Evolutionary conservation across 257 asterid genomes (phyloP), one percentile per base, ranked within the genome.

Genomic region (Orobanche coerulescens): DNA sequence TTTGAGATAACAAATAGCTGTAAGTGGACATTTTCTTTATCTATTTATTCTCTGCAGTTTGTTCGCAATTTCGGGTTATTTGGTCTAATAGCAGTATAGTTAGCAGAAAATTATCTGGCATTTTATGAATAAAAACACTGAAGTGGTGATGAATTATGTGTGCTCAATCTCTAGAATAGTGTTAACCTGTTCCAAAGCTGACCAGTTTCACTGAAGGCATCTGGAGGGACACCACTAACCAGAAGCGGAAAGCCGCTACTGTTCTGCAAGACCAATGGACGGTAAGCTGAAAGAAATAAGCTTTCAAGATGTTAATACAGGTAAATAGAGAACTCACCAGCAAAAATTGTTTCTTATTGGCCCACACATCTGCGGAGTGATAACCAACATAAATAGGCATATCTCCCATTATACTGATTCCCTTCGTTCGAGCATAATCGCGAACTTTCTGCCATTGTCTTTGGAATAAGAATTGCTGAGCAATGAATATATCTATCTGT

Each of bases 311-410:
- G 47, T 50, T 64, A n/a, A 53, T 6, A 59, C 42, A 57, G 58
- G 76, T n/a, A n/a, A n/a, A n/a, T n/a, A n/a, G 65, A 67, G 59
- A 61, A 62, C 93, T 79, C 59, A 86, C 98, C 83, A 93, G 85
- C 68, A 84, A 74, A 83, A 93, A 93, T 0, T 86, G 95, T 70
- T 83, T 88, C 87, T 72, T 89, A 72, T 89, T 81, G 68, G 97
- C 97, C 98, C 98, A 93, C 66, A 93, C 98, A 80, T 93, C 98
- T 49, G 98, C 95, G 77, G 97, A 89, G 64, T 93, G 95, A 82
- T 93, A 89, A 70, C 95, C 97, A 73, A 93, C 96, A 76, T 93
- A 93, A 39, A 93, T 93, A 23, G 98, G 97, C 98, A 93, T 93
- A 78, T 93, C 98, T 73, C 98, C 98, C 98, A 93, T 93, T 61